Evolutionary conservation across 495 filamentous ascomycete species (phyloP).

Genomic region (Cryomyces minteri): DNA sequence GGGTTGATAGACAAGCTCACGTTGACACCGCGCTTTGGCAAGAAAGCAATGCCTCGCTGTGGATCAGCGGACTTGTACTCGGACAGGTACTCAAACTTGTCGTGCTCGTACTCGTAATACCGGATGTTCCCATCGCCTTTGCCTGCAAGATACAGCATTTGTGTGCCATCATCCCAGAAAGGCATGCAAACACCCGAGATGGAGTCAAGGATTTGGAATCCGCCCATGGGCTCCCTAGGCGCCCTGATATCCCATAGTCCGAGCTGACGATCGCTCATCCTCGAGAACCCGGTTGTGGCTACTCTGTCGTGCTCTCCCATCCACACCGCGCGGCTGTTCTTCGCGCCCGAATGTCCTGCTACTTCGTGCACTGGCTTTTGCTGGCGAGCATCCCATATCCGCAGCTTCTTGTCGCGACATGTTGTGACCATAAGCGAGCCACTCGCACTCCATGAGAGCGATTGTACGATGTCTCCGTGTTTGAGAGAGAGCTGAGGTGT

Average conservation of each 20-base stretch:
- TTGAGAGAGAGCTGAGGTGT: conserved; percentile 53
- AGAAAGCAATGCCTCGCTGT: conserved; percentile 84
- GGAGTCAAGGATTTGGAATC: conserved; percentile 73
- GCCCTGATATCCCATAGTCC: conserved; percentile 86
- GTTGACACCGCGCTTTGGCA: conserved; percentile 89
- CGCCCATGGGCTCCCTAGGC: conserved; percentile 63
- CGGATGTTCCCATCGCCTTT: conserved; percentile 98
- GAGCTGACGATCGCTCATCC: conserved; percentile 94
- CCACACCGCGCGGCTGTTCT: conserved; percentile 93
- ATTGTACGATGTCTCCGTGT: conserved; percentile 83
- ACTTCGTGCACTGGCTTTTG: conserved; percentile 74
- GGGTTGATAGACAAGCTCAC: conserved; percentile 22
- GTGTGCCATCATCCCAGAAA: conserved; percentile 96
- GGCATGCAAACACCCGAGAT: conserved; percentile 98
- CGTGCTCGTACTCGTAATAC: conserved; percentile 92
- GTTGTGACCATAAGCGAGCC: conserved; percentile 82
- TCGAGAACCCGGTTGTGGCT: conserved; percentile 90
- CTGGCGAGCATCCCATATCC: conserved; percentile 92
- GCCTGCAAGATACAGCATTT: conserved; percentile 83
- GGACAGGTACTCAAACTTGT: conserved; percentile 90
- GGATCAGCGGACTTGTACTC: conserved; percentile 93
- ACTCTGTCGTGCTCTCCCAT: conserved; percentile 89
- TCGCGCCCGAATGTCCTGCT: conserved; percentile 75
- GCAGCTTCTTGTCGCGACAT: conserved; percentile 92
- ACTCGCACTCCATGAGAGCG: conserved; percentile 86